Evolutionary conservation across 2,329 filamentous ascomycete genomes (phyloP).

Genomic region (Epichloe scottii): DNA sequence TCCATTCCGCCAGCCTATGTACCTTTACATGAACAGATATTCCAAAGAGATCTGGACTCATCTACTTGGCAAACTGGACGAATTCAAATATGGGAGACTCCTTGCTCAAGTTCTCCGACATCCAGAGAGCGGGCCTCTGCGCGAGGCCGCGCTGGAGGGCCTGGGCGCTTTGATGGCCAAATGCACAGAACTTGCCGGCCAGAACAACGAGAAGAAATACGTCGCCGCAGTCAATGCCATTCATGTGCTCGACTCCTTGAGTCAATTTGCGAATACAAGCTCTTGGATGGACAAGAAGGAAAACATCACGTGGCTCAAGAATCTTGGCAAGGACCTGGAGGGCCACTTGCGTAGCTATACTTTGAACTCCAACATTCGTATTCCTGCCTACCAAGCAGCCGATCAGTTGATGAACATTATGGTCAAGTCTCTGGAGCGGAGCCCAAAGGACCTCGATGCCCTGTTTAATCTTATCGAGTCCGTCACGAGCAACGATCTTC

Average conservation of each 20-base stretch:
- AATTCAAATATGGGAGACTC: slow-evolving; percentile 80
- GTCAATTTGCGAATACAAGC: slow-evolving; percentile 48
- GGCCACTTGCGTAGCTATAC: slow-evolving; percentile 56
- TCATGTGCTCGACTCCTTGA: slow-evolving; percentile 71
- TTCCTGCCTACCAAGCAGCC: slow-evolving; percentile 78
- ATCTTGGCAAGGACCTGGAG: slow-evolving; percentile 67
- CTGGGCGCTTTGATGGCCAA: slow-evolving; percentile 58
- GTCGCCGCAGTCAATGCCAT: slow-evolving; percentile 74
- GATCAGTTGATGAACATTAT: slow-evolving; percentile 81
- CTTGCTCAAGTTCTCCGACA: slow-evolving; percentile 77
- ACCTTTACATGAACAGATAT: slow-evolving; percentile 89
- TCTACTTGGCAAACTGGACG: slow-evolving; percentile 66
- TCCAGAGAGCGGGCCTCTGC: slow-evolving; percentile 58
- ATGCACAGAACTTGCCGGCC: slow-evolving; percentile 49
- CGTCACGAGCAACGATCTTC: slow-evolving; percentile 72
- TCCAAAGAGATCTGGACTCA: slow-evolving; percentile 76
- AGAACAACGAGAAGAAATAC: slow-evolving; percentile 56
- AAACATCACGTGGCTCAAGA: slow-evolving; percentile 45
- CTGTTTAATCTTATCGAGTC: slow-evolving; percentile 76
- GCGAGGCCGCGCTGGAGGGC: slow-evolving; percentile 62
- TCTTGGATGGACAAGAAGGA: slow-evolving; percentile 62
- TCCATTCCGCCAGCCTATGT: slow-evolving; percentile 80
- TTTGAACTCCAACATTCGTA: slow-evolving; percentile 58
- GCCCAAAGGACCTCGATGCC: slow-evolving; percentile 66
- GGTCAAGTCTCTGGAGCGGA: slow-evolving; percentile 63